Conservation (phyloP, 345 rosid genomes). For the Gossypium ekmanianum region DNA sequence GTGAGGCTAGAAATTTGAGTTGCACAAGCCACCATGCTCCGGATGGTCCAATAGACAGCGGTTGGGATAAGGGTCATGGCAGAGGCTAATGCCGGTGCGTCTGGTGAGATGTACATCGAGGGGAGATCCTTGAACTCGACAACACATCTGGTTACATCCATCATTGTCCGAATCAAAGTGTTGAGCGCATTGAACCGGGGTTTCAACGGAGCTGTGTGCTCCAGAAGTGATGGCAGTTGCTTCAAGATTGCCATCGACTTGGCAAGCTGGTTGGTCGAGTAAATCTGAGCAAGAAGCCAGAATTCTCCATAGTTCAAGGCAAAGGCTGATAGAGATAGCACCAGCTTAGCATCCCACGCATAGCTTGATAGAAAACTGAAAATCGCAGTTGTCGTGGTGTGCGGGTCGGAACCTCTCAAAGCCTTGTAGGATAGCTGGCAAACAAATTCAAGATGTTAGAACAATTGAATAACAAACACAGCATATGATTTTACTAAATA, state of each 20-base stretch:
- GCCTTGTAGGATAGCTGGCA: slow-evolving; percentile 60
- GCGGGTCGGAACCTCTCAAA: slow-evolving; percentile 52
- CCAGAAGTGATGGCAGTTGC: slow-evolving; percentile 48
- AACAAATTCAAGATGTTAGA: neutral
- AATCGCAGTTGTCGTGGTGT: slow-evolving; percentile 48
- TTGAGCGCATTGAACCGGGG: slow-evolving; percentile 50
- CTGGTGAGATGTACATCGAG: slow-evolving; percentile 42
- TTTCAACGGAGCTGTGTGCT: slow-evolving; percentile 42
- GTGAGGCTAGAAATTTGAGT: neutral
- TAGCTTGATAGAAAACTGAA: slow-evolving; percentile 50
- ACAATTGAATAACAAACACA: neutral
- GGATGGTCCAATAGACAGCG: neutral
- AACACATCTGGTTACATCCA: slow-evolving; percentile 51
- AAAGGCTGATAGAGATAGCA: slow-evolving; percentile 62
- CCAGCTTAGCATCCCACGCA: slow-evolving; percentile 70
- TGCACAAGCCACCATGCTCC: slow-evolving; percentile 7
- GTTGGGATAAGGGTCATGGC: slow-evolving; percentile 32
- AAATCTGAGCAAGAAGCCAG: slow-evolving; percentile 71
- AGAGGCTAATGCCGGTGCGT: slow-evolving; percentile 35
- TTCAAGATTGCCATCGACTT: slow-evolving; percentile 64
- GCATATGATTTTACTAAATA: neutral
- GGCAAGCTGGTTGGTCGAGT: slow-evolving; percentile 57
- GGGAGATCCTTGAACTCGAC: slow-evolving; percentile 63
- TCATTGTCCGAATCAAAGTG: slow-evolving; percentile 49
- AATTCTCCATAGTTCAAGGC: slow-evolving; percentile 73